Percentiles rank a stretch among this genome's conserved stretches.
Evolutionary conservation across 2,329 filamentous ascomycete genomes (phyloP).

Genomic region (Venturia aucupariae): DNA sequence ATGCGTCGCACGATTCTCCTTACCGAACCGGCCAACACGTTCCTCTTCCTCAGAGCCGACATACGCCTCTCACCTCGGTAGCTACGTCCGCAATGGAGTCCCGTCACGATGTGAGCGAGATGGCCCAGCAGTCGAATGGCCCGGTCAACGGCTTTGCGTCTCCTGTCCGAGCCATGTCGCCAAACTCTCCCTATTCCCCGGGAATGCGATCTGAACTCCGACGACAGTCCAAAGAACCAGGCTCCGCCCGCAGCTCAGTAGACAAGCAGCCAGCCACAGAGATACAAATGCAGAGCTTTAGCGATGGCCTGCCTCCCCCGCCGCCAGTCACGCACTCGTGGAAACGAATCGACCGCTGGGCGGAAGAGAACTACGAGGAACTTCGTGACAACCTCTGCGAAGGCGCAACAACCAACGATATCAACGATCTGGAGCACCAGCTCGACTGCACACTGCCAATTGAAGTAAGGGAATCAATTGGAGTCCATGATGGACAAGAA

Average conservation of each 20-base stretch:
- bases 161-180: conserved; percentile 47
- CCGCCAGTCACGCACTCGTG: conserved; percentile 85
- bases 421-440: conserved; percentile 94
- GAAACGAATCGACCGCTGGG: conserved; percentile 88
- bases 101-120: conserved; percentile 61
- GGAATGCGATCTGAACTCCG: conserved; percentile 75
- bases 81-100: conserved; percentile 81
- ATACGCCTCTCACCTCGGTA: conserved; percentile 76
- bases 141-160: conserved; percentile 50
- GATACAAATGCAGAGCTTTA: conserved; percentile 94
- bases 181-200: conserved; percentile 73
- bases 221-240: conserved; percentile 52
- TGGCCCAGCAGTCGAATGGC: conserved; percentile 25
- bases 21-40: conserved; percentile 87
- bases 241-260: conserved; percentile 39
- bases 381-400: conserved; percentile 89
- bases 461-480: conserved; percentile 85
- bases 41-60: conserved; percentile 71
- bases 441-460: conserved; percentile 88
- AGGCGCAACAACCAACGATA: conserved; percentile 83
- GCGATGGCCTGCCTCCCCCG: conserved; percentile 80
- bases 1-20: conserved; percentile 87
- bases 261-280: conserved; percentile 68
- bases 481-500: conserved; percentile 94
- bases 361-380: conserved; percentile 91